These are phyloP conservation scores for Penicillium turbatum DNA, from an alignment of 495 filamentous ascomycete genomes.

Conservation along the genomic window DNA sequence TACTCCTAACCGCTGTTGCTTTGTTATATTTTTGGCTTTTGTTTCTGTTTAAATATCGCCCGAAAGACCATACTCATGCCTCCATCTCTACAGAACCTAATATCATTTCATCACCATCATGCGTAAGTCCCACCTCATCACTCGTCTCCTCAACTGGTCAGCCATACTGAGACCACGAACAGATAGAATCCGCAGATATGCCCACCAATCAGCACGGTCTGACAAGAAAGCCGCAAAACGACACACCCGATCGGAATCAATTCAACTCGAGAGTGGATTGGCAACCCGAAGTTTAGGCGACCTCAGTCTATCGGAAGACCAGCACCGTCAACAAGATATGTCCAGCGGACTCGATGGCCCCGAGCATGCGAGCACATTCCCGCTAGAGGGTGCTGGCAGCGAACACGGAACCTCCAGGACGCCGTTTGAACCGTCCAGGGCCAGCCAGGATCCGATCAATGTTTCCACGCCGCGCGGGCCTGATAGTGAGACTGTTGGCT, in stretches of 20 bases:
- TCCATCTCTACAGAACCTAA: background rate
- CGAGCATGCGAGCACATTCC: constrained; percentile 28
- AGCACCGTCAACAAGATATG: constrained; percentile 26
- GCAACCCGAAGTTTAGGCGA: constrained; percentile 23
- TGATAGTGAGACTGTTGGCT: constrained; percentile 10
- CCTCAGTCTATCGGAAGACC: constrained; percentile 26
- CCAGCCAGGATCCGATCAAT: constrained; percentile 39
- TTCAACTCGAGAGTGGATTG: constrained; percentile 30
- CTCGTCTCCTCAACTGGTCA: background rate
- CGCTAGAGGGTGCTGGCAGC: constrained; percentile 24
- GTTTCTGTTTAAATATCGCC: background rate
- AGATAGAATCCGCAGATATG: constrained; percentile 46
- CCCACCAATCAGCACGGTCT: constrained; percentile 46
- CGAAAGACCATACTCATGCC: background rate
- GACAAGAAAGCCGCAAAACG: constrained; percentile 36
- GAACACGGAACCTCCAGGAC: constrained; percentile 16
- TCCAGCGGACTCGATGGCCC: constrained; percentile 25
- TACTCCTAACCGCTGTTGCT: background rate
- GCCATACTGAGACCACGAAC: constrained; percentile 3
- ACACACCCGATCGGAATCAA: constrained; percentile 26
- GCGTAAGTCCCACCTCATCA: background rate
- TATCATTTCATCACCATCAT: background rate
- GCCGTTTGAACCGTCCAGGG: constrained; percentile 26
- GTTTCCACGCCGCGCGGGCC: constrained; percentile 16
- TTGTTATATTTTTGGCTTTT: background rate